Conservation (phyloP, 2,329 filamentous ascomycete species). For the Xylogone sp. region DNA sequence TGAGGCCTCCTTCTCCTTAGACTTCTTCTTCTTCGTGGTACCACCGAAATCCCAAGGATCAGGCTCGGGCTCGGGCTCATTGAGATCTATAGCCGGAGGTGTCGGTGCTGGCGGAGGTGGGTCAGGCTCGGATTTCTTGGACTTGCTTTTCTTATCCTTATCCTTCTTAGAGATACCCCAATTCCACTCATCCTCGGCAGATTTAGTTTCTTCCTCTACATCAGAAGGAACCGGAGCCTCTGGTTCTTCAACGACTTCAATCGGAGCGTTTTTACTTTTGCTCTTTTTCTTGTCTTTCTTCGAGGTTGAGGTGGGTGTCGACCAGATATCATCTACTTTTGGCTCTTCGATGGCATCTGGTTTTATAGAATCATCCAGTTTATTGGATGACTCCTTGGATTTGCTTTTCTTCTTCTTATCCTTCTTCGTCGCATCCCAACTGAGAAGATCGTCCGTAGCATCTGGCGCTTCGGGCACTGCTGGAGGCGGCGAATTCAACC, state of each 20-base stretch:
- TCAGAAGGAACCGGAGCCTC: slow-evolving; percentile 39
- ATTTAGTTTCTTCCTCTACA: slow-evolving; percentile 40
- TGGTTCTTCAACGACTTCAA: slow-evolving; percentile 43
- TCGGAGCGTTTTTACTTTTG: slow-evolving; percentile 44
- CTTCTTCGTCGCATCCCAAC: slow-evolving; percentile 24
- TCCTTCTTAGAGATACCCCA: slow-evolving; percentile 42
- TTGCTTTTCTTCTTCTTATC: slow-evolving; percentile 21
- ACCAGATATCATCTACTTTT: slow-evolving; percentile 35
- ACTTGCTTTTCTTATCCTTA: slow-evolving; percentile 37
- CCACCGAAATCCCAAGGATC: slow-evolving; percentile 32
- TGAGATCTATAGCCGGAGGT: slow-evolving; percentile 43
- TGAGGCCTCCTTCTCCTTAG: slow-evolving; percentile 36
- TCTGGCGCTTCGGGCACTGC: slow-evolving; percentile 28
- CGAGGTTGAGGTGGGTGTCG: slow-evolving; percentile 8
- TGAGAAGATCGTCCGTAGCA: slow-evolving; percentile 25
- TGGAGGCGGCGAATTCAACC: slow-evolving; percentile 21
- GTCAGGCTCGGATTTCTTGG: slow-evolving; percentile 35
- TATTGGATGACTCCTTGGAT: slow-evolving; percentile 14
- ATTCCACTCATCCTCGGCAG: slow-evolving; percentile 41
- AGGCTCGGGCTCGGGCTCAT: slow-evolving; percentile 37
- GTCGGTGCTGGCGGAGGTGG: slow-evolving; percentile 45
- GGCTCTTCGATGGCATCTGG: slow-evolving; percentile 48
- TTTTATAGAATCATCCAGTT: slow-evolving; percentile 29
- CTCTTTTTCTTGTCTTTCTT: slow-evolving; percentile 47
- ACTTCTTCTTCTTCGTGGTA: slow-evolving; percentile 33